Conservation (phyloP, 2,329 filamentous ascomycete genomes). For the Fusarium nelsonii region DNA sequence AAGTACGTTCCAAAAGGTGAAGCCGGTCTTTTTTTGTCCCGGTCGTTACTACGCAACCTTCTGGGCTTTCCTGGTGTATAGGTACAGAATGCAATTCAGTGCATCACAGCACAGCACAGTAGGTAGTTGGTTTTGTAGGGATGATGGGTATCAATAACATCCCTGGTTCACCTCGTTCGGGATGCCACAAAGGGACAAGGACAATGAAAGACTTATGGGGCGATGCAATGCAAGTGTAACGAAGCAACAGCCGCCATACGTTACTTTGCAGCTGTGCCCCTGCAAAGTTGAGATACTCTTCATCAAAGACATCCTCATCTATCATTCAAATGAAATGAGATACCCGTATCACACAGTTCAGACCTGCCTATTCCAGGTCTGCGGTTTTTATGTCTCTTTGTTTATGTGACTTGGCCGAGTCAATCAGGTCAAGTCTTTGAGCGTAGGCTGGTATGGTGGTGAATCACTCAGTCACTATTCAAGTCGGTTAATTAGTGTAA, state of each 20-base stretch:
- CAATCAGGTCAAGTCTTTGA: conserved; percentile 12
- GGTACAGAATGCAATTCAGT: not conserved
- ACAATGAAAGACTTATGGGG: conserved; percentile 22
- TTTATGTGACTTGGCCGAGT: conserved; percentile 1
- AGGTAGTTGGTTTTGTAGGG: not conserved
- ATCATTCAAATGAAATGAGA: not conserved
- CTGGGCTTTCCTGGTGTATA: conserved; percentile 26
- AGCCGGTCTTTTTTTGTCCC: not conserved
- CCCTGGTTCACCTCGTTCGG: conserved; percentile 31
- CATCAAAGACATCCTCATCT: conserved; percentile 7
- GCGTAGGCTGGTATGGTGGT: not conserved
- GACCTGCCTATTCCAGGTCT: not conserved
- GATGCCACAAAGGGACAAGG: conserved; percentile 37
- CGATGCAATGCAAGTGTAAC: conserved; percentile 36
- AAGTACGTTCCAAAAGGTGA: conserved; percentile 26
- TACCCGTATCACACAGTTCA: not conserved
- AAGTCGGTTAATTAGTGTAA: conserved; percentile 10
- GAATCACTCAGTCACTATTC: not conserved
- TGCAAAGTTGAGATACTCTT: conserved; percentile 19
- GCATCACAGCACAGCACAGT: not conserved
- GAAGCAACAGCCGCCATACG: conserved; percentile 35
- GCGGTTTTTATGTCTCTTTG: conserved; percentile 1
- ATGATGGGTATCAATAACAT: not conserved
- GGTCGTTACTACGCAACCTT: conserved; percentile 19
- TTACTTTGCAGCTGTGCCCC: conserved; percentile 35